Evolutionary conservation across 1,284 basidiomycete genomes (phyloP).

Genomic region (Coniferiporia weirii): DNA sequence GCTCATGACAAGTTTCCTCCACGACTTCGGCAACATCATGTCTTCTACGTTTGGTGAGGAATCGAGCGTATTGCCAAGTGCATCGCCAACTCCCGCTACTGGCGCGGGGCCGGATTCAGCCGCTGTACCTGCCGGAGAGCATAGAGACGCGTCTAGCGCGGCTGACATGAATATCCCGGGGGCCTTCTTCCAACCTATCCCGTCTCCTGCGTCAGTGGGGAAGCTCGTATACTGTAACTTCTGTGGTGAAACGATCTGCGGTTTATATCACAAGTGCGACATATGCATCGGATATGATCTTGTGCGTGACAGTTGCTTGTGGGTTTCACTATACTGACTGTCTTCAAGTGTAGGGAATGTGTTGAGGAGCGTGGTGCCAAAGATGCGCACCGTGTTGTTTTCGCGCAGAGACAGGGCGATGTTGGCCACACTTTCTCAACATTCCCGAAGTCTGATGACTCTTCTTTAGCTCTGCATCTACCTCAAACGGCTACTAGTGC

Average conservation of each 20-base stretch:
- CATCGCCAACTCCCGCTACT: neutral
- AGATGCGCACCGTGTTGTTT: conserved; percentile 19
- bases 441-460: neutral
- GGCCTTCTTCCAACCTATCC: conserved; percentile 17
- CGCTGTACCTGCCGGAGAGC: neutral
- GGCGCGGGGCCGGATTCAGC: too few species aligned
- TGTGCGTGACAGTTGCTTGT: conserved; percentile 12
- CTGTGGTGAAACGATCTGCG: conserved; percentile 26
- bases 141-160: conserved; percentile 5
- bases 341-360: conserved; percentile 22
- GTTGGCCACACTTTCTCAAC: conserved; percentile 10
- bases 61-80: neutral
- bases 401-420: conserved; percentile 11
- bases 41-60: conserved; percentile 37
- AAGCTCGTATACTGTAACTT: conserved; percentile 27
- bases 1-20: conserved; percentile 55
- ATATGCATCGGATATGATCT: conserved; percentile 28
- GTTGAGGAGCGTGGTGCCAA: conserved; percentile 19
- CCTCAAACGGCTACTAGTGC: neutral
- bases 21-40: conserved; percentile 50
- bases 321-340: neutral
- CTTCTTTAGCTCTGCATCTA: neutral
- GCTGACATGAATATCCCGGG: conserved; percentile 14
- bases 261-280: conserved; percentile 29
- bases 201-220: conserved; percentile 11